A percentile compares a stretch with the other conserved stretches of the same genome.
These are phyloP conservation scores for Wickerhamiella allomyrinae DNA, from an alignment of 805 yeast genomes.

Conservation along the genomic window DNA sequence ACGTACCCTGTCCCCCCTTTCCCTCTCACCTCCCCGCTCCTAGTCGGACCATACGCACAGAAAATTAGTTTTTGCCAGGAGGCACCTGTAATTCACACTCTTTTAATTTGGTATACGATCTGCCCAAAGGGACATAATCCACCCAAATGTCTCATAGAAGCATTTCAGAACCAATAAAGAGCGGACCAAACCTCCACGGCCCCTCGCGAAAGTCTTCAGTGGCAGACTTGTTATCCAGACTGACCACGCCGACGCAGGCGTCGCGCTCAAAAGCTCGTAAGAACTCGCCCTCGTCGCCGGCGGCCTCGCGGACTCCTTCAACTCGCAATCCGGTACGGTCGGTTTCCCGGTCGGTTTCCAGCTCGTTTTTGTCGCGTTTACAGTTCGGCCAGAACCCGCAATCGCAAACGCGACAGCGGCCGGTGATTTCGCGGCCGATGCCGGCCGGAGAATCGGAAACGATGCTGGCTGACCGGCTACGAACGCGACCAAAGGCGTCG, in stretches of 20 bases:
- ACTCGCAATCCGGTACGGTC: too few species aligned
- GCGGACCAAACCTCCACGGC: background rate
- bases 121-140: too few species aligned
- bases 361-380: background rate
- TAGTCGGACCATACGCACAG: too few species aligned
- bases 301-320: too few species aligned
- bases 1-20: too few species aligned
- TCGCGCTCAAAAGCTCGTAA: conserved; percentile 16
- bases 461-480: background rate
- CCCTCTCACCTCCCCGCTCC: too few species aligned
- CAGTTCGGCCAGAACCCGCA: background rate
- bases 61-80: too few species aligned
- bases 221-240: conserved; percentile 21
- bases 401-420: background rate
- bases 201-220: conserved; percentile 14
- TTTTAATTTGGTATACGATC: too few species aligned
- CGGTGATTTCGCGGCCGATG: conserved; percentile 1
- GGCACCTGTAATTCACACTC: too few species aligned
- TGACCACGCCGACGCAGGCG: conserved; percentile 21
- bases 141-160: background rate
- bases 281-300: background rate
- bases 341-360: background rate
- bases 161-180: background rate
- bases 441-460: background rate
- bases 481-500: background rate